These are phyloP conservation scores for Fusarium torreyae DNA, from an alignment of 2,329 filamentous ascomycete species.

Conservation along the genomic window DNA sequence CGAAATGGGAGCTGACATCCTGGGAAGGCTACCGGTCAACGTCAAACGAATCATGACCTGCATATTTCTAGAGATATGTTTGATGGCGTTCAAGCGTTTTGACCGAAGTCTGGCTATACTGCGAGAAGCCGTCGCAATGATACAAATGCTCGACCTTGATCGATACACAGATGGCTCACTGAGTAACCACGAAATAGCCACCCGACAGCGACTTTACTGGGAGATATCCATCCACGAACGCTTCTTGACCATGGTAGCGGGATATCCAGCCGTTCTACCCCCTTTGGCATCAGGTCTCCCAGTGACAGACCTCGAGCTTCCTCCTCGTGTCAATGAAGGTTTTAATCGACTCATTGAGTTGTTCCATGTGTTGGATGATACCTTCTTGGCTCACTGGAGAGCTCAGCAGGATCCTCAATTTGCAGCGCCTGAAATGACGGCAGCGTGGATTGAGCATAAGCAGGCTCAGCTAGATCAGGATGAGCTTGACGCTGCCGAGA, in stretches of 20 bases:
- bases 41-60: slow-evolving; percentile 64
- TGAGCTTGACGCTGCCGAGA: slow-evolving; percentile 53
- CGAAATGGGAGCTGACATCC: slow-evolving; percentile 50
- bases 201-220: slow-evolving; percentile 66
- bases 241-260: slow-evolving; percentile 66
- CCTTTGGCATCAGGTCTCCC: slow-evolving; percentile 51
- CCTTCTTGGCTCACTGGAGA: slow-evolving; percentile 57
- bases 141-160: slow-evolving; percentile 44
- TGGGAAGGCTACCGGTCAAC: slow-evolving; percentile 57
- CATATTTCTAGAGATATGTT: slow-evolving; percentile 67
- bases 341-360: slow-evolving; percentile 57
- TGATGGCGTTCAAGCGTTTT: slow-evolving; percentile 64
- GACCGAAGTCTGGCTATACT: slow-evolving; percentile 66
- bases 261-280: slow-evolving; percentile 56
- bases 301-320: slow-evolving; percentile 51
- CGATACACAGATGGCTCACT: slow-evolving; percentile 25
- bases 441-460: slow-evolving; percentile 59
- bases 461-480: slow-evolving; percentile 59
- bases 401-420: slow-evolving; percentile 48
- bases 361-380: slow-evolving; percentile 57
- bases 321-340: slow-evolving; percentile 54
- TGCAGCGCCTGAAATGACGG: slow-evolving; percentile 48
- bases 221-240: slow-evolving; percentile 71
- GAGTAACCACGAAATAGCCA: slow-evolving; percentile 35
- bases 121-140: slow-evolving; percentile 62